A percentile compares a stretch with the other conserved stretches of the same genome.
Evolutionary conservation across 805 yeast genomes (phyloP).

Genomic region (Saccharomycopsis babjevae): DNA sequence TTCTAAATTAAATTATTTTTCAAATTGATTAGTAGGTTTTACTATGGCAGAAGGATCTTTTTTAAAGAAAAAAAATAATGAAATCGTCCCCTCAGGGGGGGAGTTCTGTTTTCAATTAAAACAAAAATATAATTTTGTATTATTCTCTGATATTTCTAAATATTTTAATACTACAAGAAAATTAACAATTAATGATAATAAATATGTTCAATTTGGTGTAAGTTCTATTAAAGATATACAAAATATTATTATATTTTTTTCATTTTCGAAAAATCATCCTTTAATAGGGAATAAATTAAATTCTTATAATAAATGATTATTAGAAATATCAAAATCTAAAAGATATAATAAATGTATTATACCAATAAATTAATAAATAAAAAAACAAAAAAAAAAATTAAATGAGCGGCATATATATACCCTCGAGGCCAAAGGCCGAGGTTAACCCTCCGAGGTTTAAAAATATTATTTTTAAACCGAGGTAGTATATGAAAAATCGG

Average conservation of each 20-base stretch:
- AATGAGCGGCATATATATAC: not conserved
- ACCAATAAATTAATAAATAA: not conserved
- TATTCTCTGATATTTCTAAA: not conserved
- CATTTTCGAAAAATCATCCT: not conserved
- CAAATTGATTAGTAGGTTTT: constrained; percentile 8
- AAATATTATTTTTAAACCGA: no score
- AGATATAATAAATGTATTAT: constrained; percentile 4
- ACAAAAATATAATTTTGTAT: constrained; percentile 6
- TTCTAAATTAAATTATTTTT: constrained; percentile 4
- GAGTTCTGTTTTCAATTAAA: constrained; percentile 3
- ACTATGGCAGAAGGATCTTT: constrained; percentile 13
- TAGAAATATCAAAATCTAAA: not conserved
- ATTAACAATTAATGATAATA: not conserved
- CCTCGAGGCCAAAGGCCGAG: not conserved
- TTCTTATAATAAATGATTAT: not conserved
- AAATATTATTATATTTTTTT: not conserved
- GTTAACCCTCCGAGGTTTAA: not conserved
- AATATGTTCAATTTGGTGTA: constrained; percentile 4
- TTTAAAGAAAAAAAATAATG: not conserved
- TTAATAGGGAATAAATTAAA: constrained; percentile 1
- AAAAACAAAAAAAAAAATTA: not conserved
- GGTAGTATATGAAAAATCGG: constrained; percentile 1
- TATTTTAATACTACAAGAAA: not conserved
- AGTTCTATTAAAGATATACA: constrained; percentile 1
- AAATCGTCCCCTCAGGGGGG: no score